Base-by-base conservation (phyloP, 768 basidiomycete genomes). In the Scleroderma citrinum region DNA sequence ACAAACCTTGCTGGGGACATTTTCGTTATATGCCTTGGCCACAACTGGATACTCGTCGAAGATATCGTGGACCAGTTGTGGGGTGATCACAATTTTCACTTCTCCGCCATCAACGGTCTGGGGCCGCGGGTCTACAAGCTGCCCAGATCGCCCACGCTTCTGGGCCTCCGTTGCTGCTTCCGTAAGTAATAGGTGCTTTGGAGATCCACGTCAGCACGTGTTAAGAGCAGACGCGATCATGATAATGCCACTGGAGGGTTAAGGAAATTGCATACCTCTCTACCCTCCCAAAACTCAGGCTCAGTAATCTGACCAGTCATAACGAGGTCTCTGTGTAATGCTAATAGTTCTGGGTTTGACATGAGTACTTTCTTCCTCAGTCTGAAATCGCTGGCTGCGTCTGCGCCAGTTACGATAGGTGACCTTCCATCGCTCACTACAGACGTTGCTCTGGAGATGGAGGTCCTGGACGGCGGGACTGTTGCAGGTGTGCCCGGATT, bases 21-120 rank as follows among this genome's bases (percentile, higher is more conserved):
- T 93, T 61, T 95, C 93, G 51, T 72, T 84, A 60, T 96, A 95
- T 0, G 93, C 95, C 65, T 82, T 87, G 35, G 87, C 84, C 12
- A 98, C 92, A 29, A 96, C 87, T 2, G 96, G 94, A 63, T 93
- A 98, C 70, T 96, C 94, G 55, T 98, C 93, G 59, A 99, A 99
- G 43, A 98, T 92, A 60, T 98, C 95, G 58, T 90, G 83, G 30
- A 95, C 87, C 39, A 97, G 76, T 66, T 93, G 90, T 14, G 88
- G 88, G 3, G 92, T 94, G 42, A 95, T 85, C 54, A 85, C 80
- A 54, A 93, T 90, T 66, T 90, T 94, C 61, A 87, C 78, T 67
- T 94, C 89, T 16, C 89, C 90, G 20, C 81, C 80, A 52, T 90
- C 87, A 16, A 85, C 81, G 2, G 89, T 82, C 60, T 90, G 85